These are phyloP conservation scores for Aspergillus sp. DNA, from an alignment of 2,329 filamentous ascomycete species.

Conservation along the genomic window DNA sequence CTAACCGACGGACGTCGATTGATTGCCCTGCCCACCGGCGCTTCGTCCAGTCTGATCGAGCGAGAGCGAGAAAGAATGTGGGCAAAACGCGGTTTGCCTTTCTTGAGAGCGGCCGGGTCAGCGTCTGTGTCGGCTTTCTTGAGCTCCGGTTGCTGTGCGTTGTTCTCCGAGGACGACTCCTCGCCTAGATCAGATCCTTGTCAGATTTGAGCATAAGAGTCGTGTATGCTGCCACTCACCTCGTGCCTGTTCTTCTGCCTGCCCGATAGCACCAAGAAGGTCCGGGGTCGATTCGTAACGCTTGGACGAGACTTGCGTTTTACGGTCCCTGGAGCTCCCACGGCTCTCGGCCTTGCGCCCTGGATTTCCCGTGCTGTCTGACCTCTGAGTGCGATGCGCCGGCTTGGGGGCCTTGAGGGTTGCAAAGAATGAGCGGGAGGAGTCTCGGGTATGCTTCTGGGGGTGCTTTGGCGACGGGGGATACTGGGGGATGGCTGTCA, in stretches of 20 bases:
- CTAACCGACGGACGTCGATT: slow-evolving; percentile 31
- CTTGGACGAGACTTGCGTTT: slow-evolving; percentile 24
- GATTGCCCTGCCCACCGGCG: slow-evolving; percentile 20
- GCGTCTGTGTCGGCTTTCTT: slow-evolving; percentile 20
- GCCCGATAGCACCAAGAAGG: slow-evolving; percentile 24
- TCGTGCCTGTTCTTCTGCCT: slow-evolving; percentile 18
- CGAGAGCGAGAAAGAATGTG: slow-evolving; percentile 37
- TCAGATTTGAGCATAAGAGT: too few relatives aligned
- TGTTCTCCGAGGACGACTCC: slow-evolving; percentile 12
- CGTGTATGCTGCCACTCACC: too few relatives aligned
- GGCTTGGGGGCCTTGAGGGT: slow-evolving; percentile 39
- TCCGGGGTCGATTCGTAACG: slow-evolving; percentile 36
- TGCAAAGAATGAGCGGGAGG: slow-evolving; percentile 39
- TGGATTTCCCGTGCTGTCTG: slow-evolving; percentile 30
- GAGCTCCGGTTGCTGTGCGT: slow-evolving; percentile 11
- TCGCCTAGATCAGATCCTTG: too few relatives aligned
- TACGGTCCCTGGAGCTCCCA: slow-evolving; percentile 37
- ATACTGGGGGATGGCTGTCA: slow-evolving; percentile 38
- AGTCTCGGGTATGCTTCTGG: slow-evolving; percentile 34
- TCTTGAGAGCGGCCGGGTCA: slow-evolving; percentile 26
- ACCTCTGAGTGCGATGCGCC: slow-evolving; percentile 32
- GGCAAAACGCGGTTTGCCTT: slow-evolving; percentile 37
- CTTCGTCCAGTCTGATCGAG: slow-evolving; percentile 36
- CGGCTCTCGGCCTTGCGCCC: slow-evolving; percentile 32
- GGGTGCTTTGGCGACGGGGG: slow-evolving; percentile 35